Evolutionary conservation across 305 asterid species (phyloP), one percentile per base, ranked within the genome.

Genomic region (Striga hermonthica): DNA sequence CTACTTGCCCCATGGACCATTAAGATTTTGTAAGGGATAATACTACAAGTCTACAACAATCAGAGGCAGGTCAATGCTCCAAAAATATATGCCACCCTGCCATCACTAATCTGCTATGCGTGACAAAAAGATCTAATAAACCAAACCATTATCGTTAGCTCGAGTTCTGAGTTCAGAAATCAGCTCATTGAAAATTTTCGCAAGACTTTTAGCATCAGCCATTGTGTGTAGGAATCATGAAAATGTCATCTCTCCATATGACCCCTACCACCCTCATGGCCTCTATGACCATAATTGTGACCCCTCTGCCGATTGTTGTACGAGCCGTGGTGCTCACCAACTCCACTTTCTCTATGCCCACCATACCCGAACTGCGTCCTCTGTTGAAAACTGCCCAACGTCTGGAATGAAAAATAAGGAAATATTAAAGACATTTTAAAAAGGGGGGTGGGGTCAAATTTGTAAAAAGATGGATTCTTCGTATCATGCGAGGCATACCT

Each of bases 331-430:
- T 66, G 73, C 40, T 64, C 72, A 60, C 89, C 88, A 48, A 76
- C 5, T 56, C 87, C 80, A 57, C 69, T 22, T 22, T 22, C 79
- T 73, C 84, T 78, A 68, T 75, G 73, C 58, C 84, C 80, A 67
- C 81, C 80, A 66, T 73, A 75, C 56, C 78, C 82, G 28, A 74
- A 72, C 66, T 64, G 86, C 44, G 69, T 58, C 70, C 84, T 80
- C 73, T 79, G 79, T 47, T 80, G 88, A 72, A 72, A 70, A 72
- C 72, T 73, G 74, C 86, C 95, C 40, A 83, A 89, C 37, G 89
- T 79, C 93, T 82, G 75, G 12, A 22, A 66, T 47, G 71, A 54
- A 60, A 61, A 6, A 55, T 56, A 57, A 62, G 31, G 31, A 35
- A 57, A 14, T 50, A 52, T 22, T 50, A n/a, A 49, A 54, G 10